A percentile compares a stretch with the other conserved stretches of the same genome.
Evolutionary conservation across 192 early-diverging fungal species (phyloP).

Genomic region (Coemansia sp.): DNA sequence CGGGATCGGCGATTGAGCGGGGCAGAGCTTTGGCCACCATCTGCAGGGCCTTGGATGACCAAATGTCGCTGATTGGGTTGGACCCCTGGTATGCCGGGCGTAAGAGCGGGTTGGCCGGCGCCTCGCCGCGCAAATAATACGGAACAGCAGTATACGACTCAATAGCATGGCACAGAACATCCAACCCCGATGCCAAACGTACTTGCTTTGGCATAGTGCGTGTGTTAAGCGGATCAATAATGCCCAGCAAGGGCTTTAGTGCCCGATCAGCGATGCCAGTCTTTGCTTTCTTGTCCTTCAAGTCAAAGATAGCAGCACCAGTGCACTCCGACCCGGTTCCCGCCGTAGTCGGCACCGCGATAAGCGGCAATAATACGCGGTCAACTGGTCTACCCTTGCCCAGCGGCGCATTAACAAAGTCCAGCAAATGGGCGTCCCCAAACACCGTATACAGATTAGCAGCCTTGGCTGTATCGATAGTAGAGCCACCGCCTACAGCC

Average conservation of each 20-base stretch:
- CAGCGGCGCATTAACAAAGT: slow-evolving; percentile 93
- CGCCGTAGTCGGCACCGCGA: slow-evolving; percentile 70
- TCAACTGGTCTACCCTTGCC: slow-evolving; percentile 79
- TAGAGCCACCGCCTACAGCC: slow-evolving; percentile 89
- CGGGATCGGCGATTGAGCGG: slow-evolving; percentile 67
- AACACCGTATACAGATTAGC: slow-evolving; percentile 85
- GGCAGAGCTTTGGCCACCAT: slow-evolving; percentile 83
- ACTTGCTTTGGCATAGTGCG: slow-evolving; percentile 84
- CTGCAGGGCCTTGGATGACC: slow-evolving; percentile 76
- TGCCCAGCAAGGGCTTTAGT: slow-evolving; percentile 80
- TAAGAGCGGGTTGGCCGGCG: slow-evolving; percentile 77
- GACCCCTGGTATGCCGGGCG: slow-evolving; percentile 92
- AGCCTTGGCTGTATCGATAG: slow-evolving; percentile 90
- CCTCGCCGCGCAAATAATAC: slow-evolving; percentile 72
- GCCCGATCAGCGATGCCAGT: slow-evolving; percentile 88
- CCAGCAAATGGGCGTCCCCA: slow-evolving; percentile 80
- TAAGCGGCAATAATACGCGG: slow-evolving; percentile 75
- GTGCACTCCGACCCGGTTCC: slow-evolving; percentile 89
- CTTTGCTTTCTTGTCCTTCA: slow-evolving; percentile 79
- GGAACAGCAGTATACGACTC: slow-evolving; percentile 93
- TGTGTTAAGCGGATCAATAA: slow-evolving; percentile 89
- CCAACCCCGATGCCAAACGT: slow-evolving; percentile 81
- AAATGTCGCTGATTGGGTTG: slow-evolving; percentile 91
- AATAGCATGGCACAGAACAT: slow-evolving; percentile 89
- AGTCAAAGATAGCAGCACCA: slow-evolving; percentile 93